phyloP scores from a whole-genome alignment of 1,284 basidiomycete genomes.

The Omphalotus olearius region DNA sequence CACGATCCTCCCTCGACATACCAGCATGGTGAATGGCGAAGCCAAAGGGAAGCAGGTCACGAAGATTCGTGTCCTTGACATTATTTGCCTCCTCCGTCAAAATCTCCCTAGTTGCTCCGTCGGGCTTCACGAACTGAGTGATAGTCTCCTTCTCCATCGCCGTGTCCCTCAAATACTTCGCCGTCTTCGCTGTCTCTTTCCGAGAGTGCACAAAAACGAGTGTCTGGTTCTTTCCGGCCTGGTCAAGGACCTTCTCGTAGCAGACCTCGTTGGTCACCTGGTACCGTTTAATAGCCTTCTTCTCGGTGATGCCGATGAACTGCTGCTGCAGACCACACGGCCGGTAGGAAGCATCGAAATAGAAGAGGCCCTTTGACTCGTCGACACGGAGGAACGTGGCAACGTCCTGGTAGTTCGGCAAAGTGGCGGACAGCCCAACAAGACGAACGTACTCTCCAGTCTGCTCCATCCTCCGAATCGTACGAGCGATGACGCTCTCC shows the following conservation, averaged over 20 bases:
- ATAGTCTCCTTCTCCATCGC: slow-evolving; percentile 97
- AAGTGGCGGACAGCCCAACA: slow-evolving; percentile 92
- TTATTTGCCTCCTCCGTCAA: slow-evolving; percentile 81
- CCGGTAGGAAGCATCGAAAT: slow-evolving; percentile 92
- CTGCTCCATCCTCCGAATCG: slow-evolving; percentile 94
- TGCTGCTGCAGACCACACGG: slow-evolving; percentile 96
- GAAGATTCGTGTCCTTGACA: slow-evolving; percentile 81
- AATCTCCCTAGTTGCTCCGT: slow-evolving; percentile 86
- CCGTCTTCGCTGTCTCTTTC: slow-evolving; percentile 98
- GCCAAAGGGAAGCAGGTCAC: slow-evolving; percentile 93
- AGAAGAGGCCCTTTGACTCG: slow-evolving; percentile 89
- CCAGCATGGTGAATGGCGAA: slow-evolving; percentile 99
- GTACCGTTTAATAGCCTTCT: slow-evolving; percentile 98
- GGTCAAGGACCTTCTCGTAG: slow-evolving; percentile 97
- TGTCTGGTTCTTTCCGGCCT: slow-evolving; percentile 87
- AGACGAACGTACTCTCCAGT: slow-evolving; percentile 90
- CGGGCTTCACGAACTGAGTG: slow-evolving; percentile 90
- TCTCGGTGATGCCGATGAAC: slow-evolving; percentile 97
- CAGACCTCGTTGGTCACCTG: slow-evolving; percentile 99
- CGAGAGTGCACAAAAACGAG: slow-evolving; percentile 98
- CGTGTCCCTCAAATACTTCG: slow-evolving; percentile 90
- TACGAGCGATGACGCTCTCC: slow-evolving; percentile 88
- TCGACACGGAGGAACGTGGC: slow-evolving; percentile 97
- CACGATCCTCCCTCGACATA: slow-evolving; percentile 93
- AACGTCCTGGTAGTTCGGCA: slow-evolving; percentile 99